Evolutionary conservation across 2,329 filamentous ascomycete genomes (phyloP), one percentile per base, ranked within the genome.

Genomic region (Pseudopithomyces chartarum): DNA sequence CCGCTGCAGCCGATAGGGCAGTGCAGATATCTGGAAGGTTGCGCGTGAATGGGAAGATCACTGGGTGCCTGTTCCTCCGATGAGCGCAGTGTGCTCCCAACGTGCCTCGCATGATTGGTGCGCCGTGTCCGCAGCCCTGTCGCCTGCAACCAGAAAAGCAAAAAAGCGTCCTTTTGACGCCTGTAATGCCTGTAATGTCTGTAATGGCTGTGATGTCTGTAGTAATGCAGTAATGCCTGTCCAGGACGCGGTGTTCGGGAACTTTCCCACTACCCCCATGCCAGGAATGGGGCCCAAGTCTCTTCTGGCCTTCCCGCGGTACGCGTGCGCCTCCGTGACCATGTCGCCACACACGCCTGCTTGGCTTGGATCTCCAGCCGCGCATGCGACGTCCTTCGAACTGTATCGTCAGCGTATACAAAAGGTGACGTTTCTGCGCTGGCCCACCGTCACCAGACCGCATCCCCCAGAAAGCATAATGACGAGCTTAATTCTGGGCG

Each of bases 91-190:
- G 23, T 5, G 1, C 22, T 32, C 13, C 12, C 43, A 51, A 51
- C 48, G 48, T 60, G 57, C 22, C 26, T 15, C 29, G 12, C 29
- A 45, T 50, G 38, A 59, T 59, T 59, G 54, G 56, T 15, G 36
- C 45, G 45, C 55, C 36, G 7, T n/a, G 32, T 23, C 40, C 40
- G 40, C 40, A 29, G 47, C 47, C 34, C 34, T 39, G 17, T 20
- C 34, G 20, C 20, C 43, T 29, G 39, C 39, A 19, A 42, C n/a
- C 13, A 17, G 2, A 22, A 29, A 13, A 45, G 17, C 12, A 15
- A 39, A 15, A 39, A 26, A 38, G 19, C 34, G 13, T 29, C 46
- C 32, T 32, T 22, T 26, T n/a, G n/a, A n/a, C n/a, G n/a, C n/a
- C n/a, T n/a, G n/a, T n/a, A n/a, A n/a, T n/a, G n/a, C n/a, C n/a